phyloP scores from a whole-genome alignment of 192 early-diverging fungal genomes.

The Umbelopsis isabellina region DNA sequence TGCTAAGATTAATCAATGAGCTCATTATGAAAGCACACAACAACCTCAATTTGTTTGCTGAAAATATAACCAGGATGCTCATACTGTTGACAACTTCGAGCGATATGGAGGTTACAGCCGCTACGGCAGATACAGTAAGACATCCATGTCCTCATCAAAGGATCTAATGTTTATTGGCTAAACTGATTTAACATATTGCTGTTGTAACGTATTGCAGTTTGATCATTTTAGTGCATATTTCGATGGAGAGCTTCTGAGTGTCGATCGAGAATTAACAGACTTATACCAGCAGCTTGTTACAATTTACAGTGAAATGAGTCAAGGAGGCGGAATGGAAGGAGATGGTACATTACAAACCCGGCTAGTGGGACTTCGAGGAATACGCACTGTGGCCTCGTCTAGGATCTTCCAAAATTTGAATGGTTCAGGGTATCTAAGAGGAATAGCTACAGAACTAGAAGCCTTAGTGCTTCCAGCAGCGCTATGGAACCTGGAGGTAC shows the following conservation, averaged over 20 bases:
- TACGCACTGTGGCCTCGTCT: constrained; percentile 7
- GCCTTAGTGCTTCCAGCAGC: background rate
- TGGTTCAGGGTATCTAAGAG: background rate
- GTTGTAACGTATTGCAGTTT: background rate
- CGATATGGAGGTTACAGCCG: background rate
- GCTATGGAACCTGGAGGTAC: constrained; percentile 12
- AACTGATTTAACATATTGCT: background rate
- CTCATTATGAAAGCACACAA: background rate
- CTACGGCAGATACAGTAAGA: constrained; percentile 13
- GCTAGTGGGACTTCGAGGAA: background rate
- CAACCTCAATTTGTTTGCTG: constrained; percentile 6
- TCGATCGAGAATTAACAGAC: background rate
- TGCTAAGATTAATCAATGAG: background rate
- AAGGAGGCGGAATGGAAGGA: constrained; percentile 2
- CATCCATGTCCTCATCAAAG: background rate
- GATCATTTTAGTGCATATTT: constrained; percentile 19
- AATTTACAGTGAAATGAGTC: constrained; percentile 13
- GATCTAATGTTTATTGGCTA: too few relatives aligned
- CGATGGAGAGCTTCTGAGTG: background rate
- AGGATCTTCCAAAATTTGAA: constrained; percentile 2
- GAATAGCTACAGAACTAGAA: constrained; percentile 3
- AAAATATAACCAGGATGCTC: background rate
- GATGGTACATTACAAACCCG: constrained; percentile 7
- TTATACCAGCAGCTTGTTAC: background rate
- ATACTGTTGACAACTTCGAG: constrained; percentile 1